Evolutionary conservation across 2,329 filamentous ascomycete species (phyloP).

Genomic region (Aspergillus calidoustus): DNA sequence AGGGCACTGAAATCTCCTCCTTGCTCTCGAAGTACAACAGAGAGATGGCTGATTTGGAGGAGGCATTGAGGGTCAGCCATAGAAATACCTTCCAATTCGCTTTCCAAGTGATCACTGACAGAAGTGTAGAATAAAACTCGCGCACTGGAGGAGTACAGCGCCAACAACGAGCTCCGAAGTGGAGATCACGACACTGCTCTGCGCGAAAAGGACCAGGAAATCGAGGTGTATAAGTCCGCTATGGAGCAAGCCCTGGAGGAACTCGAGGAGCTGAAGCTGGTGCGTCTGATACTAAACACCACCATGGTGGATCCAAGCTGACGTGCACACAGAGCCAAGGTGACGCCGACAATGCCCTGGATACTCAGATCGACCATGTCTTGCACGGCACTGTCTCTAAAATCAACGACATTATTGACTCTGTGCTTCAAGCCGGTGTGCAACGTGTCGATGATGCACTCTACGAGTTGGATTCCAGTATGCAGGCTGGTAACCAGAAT

Average conservation of each 20-base stretch:
- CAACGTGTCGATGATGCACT: constrained; percentile 93
- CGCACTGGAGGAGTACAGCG: constrained; percentile 80
- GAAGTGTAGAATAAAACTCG: constrained; percentile 75
- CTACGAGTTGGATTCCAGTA: constrained; percentile 95
- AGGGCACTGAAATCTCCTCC: constrained; percentile 91
- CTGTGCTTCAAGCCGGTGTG: constrained; percentile 89
- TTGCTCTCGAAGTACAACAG: constrained; percentile 96
- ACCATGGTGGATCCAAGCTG: not conserved
- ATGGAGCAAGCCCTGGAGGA: constrained; percentile 97
- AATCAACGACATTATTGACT: constrained; percentile 97
- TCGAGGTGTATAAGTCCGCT: constrained; percentile 96
- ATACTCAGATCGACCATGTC: constrained; percentile 88
- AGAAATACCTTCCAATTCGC: not conserved
- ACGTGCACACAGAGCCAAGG: constrained; percentile 61
- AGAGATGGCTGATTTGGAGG: constrained; percentile 95
- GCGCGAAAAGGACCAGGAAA: constrained; percentile 93
- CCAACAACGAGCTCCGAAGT: constrained; percentile 77
- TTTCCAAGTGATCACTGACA: constrained; percentile 16
- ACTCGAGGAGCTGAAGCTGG: constrained; percentile 79
- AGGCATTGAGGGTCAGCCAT: constrained; percentile 67
- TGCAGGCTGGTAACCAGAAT: constrained; percentile 99
- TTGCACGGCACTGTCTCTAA: constrained; percentile 85
- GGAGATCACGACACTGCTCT: constrained; percentile 84
- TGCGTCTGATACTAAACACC: constrained; percentile 30
- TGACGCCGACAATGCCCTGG: constrained; percentile 78